Percentiles rank a stretch among this genome's conserved stretches.
Conservation (phyloP, 1,139 yeast genomes). For the Citeromyces hawaiiensis region DNA sequence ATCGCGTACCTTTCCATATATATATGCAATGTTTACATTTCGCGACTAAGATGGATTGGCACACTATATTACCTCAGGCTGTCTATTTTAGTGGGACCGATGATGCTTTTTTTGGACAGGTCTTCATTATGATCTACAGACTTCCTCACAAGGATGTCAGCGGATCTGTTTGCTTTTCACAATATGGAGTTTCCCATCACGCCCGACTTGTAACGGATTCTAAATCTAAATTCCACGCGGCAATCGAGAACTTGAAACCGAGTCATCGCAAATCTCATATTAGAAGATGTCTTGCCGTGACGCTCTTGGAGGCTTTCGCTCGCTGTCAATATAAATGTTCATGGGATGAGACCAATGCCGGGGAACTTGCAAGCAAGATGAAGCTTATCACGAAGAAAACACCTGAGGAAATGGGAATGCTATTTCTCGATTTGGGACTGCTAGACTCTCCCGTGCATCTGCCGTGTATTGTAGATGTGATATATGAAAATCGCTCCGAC, state of each 20-base stretch:
- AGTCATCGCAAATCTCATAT: conserved; percentile 42
- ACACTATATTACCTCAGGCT: not conserved
- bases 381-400: conserved; percentile 29
- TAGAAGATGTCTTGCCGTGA: conserved; percentile 64
- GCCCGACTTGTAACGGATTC: conserved; percentile 46
- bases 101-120: conserved; percentile 39
- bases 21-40: conserved; percentile 2
- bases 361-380: conserved; percentile 56
- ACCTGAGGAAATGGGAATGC: conserved; percentile 45
- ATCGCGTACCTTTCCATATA: too few species aligned
- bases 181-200: conserved; percentile 55
- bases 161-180: conserved; percentile 51
- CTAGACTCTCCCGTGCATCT: conserved; percentile 31
- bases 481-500: conserved; percentile 49
- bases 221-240: conserved; percentile 63
- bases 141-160: conserved; percentile 30
- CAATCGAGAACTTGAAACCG: conserved; percentile 54
- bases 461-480: conserved; percentile 56
- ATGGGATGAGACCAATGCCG: conserved; percentile 78
- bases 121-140: conserved; percentile 40
- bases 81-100: conserved; percentile 3
- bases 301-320: conserved; percentile 50
- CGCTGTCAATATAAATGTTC: conserved; percentile 12
- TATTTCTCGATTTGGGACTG: conserved; percentile 39
- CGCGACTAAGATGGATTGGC: not conserved